Percentiles rank a stretch among this genome's conserved stretches.
These are phyloP conservation scores for Kazachstania kunashirensis DNA, from an alignment of 805 yeast species.

Conservation along the genomic window DNA sequence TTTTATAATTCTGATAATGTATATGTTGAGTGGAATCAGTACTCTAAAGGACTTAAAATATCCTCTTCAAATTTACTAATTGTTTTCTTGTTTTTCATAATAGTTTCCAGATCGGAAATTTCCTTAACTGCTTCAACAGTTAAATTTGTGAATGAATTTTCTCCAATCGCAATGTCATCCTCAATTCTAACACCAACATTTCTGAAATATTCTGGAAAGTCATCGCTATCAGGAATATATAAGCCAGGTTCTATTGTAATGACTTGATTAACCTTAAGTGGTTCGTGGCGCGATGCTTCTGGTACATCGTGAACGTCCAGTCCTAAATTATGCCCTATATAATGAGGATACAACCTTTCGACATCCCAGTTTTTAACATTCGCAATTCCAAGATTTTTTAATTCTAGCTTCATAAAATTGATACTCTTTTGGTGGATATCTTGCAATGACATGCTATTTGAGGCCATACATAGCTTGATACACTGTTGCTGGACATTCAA, in stretches of 20 bases:
- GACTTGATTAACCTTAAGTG: constrained; percentile 62
- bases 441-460: constrained; percentile 45
- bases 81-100: constrained; percentile 52
- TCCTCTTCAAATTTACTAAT: constrained; percentile 36
- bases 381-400: constrained; percentile 63
- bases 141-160: constrained; percentile 44
- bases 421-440: constrained; percentile 71
- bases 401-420: constrained; percentile 45
- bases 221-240: constrained; percentile 63
- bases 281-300: constrained; percentile 43
- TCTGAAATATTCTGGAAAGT: constrained; percentile 71
- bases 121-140: constrained; percentile 85
- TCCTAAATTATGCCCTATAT: constrained; percentile 92
- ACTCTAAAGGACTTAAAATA: constrained; percentile 28
- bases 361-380: constrained; percentile 43
- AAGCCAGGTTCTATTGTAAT: constrained; percentile 94
- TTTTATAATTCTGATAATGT: too few relatives aligned
- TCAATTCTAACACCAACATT: constrained; percentile 92
- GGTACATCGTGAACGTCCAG: constrained; percentile 85
- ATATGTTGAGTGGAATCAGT: too few relatives aligned
- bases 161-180: constrained; percentile 81
- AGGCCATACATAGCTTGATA: constrained; percentile 56
- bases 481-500: constrained; percentile 72
- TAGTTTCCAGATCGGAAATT: constrained; percentile 64
- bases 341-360: constrained; percentile 72